phyloP scores from a whole-genome alignment of 1,284 basidiomycete genomes.

The Boletellus deceptivus region DNA sequence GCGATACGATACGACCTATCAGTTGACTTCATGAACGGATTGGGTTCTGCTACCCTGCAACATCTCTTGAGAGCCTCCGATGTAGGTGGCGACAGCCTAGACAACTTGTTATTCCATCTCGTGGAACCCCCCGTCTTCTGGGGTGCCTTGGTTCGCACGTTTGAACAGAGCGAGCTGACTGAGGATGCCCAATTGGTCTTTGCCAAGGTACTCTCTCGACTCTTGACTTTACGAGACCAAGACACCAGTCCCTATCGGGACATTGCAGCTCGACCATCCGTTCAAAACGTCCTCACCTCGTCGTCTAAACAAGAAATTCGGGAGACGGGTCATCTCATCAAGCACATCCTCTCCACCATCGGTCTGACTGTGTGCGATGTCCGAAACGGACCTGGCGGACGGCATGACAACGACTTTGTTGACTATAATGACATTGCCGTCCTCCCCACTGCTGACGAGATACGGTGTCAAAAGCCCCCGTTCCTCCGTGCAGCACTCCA shows the following conservation, averaged over 20 bases:
- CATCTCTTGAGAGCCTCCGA: conserved; percentile 42
- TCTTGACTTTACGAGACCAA: conserved; percentile 32
- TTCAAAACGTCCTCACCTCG: conserved; percentile 14
- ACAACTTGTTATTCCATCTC: conserved; percentile 37
- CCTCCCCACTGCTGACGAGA: conserved; percentile 59
- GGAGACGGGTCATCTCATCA: conserved; percentile 41
- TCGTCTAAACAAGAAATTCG: conserved; percentile 38
- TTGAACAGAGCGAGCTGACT: conserved; percentile 36
- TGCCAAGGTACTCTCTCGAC: conserved; percentile 51
- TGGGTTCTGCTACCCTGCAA: conserved; percentile 36
- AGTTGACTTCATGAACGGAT: conserved; percentile 44
- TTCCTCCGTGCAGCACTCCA: conserved; percentile 43
- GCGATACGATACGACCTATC: conserved; percentile 24
- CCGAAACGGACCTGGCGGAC: conserved; percentile 46
- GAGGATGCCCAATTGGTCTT: conserved; percentile 40
- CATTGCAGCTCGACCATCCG: conserved; percentile 20
- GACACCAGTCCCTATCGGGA: conserved; percentile 13
- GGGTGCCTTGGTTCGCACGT: conserved; percentile 39
- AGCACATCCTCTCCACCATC: conserved; percentile 36
- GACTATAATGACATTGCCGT: conserved; percentile 45
- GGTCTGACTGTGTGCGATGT: conserved; percentile 7
- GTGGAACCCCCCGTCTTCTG: conserved; percentile 58
- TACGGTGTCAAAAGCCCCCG: conserved; percentile 41
- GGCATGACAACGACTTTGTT: conserved; percentile 60
- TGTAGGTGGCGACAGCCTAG: conserved; percentile 34